Evolutionary conservation across 1,284 basidiomycete species (phyloP).

Genomic region (Trichosporon sp.): DNA sequence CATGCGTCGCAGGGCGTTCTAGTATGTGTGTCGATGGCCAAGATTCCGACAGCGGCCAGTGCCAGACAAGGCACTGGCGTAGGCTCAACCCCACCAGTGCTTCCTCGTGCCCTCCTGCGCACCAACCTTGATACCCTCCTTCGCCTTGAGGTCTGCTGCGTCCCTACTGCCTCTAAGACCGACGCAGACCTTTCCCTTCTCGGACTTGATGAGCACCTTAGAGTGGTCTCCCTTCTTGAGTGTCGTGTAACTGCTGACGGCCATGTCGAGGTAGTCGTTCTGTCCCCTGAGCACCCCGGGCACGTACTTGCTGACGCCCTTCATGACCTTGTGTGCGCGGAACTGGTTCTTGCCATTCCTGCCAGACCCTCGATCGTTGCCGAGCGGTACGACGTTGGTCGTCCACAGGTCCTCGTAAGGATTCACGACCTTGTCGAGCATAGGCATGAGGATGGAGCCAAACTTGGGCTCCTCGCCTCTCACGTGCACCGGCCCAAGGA

Average conservation of each 20-base stretch:
- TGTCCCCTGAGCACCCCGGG: conserved; percentile 26
- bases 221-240: conserved; percentile 23
- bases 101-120: conserved; percentile 3
- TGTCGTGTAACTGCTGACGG: conserved; percentile 19
- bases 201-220: conserved; percentile 26
- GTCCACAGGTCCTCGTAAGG: conserved; percentile 32
- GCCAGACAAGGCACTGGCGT: no score
- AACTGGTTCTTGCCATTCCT: background rate
- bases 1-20: no score
- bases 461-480: conserved; percentile 1
- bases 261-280: conserved; percentile 29
- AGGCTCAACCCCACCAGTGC: conserved; percentile 15
- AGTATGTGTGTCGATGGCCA: background rate
- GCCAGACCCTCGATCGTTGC: background rate
- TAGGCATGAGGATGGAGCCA: conserved; percentile 25
- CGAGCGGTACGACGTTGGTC: conserved; percentile 30
- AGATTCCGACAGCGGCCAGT: background rate
- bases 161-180: conserved; percentile 5
- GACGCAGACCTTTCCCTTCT: conserved; percentile 28
- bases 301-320: conserved; percentile 25
- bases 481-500: conserved; percentile 30
- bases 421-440: conserved; percentile 24
- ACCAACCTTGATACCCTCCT: conserved; percentile 6
- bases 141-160: background rate
- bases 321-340: conserved; percentile 14